Conservation (phyloP, 2,329 filamentous ascomycete species). For the Sodiomyces alkalinus region DNA sequence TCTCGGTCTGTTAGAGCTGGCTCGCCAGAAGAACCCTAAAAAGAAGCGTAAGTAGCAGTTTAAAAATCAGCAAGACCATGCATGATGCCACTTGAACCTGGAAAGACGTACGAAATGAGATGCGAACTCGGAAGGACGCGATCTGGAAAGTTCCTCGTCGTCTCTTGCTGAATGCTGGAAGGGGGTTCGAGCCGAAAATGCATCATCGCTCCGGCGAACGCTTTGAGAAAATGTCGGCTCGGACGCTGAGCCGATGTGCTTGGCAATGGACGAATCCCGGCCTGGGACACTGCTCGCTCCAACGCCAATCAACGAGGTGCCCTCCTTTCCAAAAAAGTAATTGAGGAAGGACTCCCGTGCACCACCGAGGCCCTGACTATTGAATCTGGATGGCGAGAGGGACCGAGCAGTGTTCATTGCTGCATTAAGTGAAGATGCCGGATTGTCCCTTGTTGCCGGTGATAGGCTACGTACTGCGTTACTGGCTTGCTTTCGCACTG, state of each 20-base stretch:
- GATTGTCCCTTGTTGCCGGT: slow-evolving; percentile 59
- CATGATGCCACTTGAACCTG: too few species aligned
- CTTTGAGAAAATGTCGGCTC: slow-evolving; percentile 77
- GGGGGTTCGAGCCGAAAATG: slow-evolving; percentile 34
- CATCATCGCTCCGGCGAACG: slow-evolving; percentile 56
- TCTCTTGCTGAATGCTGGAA: slow-evolving; percentile 20
- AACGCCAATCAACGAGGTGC: slow-evolving; percentile 28
- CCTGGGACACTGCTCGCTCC: slow-evolving; percentile 23
- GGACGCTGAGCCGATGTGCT: slow-evolving; percentile 63
- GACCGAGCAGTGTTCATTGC: slow-evolving; percentile 52
- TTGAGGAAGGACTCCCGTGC: slow-evolving; percentile 87
- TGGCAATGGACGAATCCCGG: slow-evolving; percentile 24
- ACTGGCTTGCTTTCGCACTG: slow-evolving; percentile 37
- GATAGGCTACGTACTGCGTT: slow-evolving; percentile 67
- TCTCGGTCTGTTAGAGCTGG: slow-evolving; percentile 89
- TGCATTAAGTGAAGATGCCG: slow-evolving; percentile 41
- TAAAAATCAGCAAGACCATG: neutral
- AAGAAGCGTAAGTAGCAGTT: slow-evolving; percentile 9
- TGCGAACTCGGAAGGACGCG: slow-evolving; percentile 23
- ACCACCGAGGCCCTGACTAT: slow-evolving; percentile 42
- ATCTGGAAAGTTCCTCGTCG: slow-evolving; percentile 26
- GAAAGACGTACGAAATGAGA: slow-evolving; percentile 47
- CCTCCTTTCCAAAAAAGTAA: slow-evolving; percentile 98
- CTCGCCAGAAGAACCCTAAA: slow-evolving; percentile 47
- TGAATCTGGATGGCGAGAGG: slow-evolving; percentile 45